Evolutionary conservation across 2,329 filamentous ascomycete species (phyloP).

Genomic region (Ascochyta pisi): DNA sequence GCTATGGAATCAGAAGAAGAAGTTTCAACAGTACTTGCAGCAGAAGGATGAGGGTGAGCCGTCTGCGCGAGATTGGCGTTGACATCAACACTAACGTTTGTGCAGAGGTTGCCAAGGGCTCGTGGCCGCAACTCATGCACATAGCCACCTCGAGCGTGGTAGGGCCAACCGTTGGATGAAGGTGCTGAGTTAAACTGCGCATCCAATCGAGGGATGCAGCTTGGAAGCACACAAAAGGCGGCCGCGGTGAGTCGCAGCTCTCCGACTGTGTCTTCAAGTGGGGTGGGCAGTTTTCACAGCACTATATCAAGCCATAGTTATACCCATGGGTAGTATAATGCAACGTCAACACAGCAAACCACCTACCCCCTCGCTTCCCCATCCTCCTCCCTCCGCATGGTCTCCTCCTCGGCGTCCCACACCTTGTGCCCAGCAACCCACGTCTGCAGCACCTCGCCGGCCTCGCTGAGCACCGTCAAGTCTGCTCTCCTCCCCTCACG

Average conservation of each 20-base stretch:
- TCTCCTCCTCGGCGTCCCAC: conserved; percentile 51
- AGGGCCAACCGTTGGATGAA: not conserved
- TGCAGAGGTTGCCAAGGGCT: conserved; percentile 9
- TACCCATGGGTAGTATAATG: not conserved
- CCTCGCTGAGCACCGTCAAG: conserved; percentile 56
- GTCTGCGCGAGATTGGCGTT: not conserved
- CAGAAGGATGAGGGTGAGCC: conserved; percentile 4
- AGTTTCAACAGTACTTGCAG: not conserved
- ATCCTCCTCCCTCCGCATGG: conserved; percentile 35
- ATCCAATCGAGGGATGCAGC: too few species aligned
- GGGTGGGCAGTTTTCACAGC: too few species aligned
- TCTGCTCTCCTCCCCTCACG: conserved; percentile 57
- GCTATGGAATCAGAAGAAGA: not conserved
- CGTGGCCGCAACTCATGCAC: conserved; percentile 12
- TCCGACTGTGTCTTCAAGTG: too few species aligned
- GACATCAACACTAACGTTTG: not conserved
- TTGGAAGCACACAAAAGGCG: too few species aligned
- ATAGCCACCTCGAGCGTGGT: conserved; percentile 5
- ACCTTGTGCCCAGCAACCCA: conserved; percentile 58
- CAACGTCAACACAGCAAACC: not conserved
- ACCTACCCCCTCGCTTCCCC: conserved; percentile 36
- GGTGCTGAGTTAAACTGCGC: not conserved
- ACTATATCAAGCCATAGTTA: too few species aligned
- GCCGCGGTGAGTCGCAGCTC: too few species aligned
- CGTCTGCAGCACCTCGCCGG: conserved; percentile 58